phyloP scores from a whole-genome alignment of 345 rosid genomes.

The Populus deltoides region DNA sequence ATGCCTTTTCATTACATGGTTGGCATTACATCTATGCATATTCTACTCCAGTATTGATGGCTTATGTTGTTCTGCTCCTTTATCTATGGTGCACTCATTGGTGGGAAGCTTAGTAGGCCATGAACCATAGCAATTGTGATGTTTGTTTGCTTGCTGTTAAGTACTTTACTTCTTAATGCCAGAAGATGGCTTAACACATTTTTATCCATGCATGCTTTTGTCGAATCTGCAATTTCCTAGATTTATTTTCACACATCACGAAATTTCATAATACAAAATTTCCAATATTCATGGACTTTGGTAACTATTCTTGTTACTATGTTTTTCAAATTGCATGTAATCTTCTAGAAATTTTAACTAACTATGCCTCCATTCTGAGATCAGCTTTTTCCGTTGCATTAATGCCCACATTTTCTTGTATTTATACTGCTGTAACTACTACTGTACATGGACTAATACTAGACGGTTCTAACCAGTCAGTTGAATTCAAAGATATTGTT shows the following conservation, averaged over 20 bases:
- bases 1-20: neutral
- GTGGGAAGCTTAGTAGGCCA: neutral
- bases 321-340: neutral
- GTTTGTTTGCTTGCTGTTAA: neutral
- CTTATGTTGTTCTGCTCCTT: neutral
- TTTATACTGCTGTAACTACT: neutral
- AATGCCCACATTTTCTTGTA: neutral
- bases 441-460: neutral
- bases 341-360: neutral
- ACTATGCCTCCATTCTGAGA: neutral
- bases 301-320: neutral
- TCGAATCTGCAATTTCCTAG: neutral
- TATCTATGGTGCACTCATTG: neutral
- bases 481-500: constrained; percentile 81
- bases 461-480: constrained; percentile 40
- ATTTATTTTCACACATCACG: no score
- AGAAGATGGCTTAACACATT: neutral
- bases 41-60: no score
- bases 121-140: neutral
- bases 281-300: neutral
- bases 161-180: neutral
- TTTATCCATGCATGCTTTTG: neutral
- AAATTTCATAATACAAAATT: neutral
- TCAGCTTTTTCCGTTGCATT: neutral
- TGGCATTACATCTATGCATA: neutral